Evolutionary conservation across 164 flowering plant species (phyloP), one percentile per base, ranked within the genome.

Genomic region (Houttuynia cordata): DNA sequence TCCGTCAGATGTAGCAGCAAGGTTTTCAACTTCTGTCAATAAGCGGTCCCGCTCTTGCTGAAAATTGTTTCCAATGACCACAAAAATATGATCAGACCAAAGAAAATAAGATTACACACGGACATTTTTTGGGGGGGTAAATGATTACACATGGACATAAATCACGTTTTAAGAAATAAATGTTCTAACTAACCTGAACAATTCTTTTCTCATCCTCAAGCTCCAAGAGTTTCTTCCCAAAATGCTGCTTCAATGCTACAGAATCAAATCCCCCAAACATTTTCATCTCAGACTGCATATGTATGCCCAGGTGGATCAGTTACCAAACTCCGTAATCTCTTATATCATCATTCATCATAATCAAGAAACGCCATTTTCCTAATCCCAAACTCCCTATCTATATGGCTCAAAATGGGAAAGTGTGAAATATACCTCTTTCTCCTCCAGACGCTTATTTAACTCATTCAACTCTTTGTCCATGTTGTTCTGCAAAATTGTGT

Each of bases 391-490:
- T n/a, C n/a, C n/a, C n/a, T n/a, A n/a, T n/a, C n/a, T n/a, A n/a
- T n/a, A n/a, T n/a, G n/a, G n/a, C n/a, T n/a, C n/a, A n/a, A n/a
- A n/a, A n/a, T n/a, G n/a, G n/a, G 60, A 57, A 39, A 57, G 13
- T 25, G 21, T 20, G 52, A 24, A 30, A 15, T 17, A 24, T 62
- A 91, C 97, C 96, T 94, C 96, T 73, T 94, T 94, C 70, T 87
- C 82, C 77, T 85, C 90, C 56, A 94, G 73, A 56, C 90, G 93
- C 59, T 74, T 83, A 71, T 94, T 88, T 64, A 94, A 70, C 71
- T 94, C 96, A 70, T 79, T 73, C 67, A 94, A 61, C 72, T 94
- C 96, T 70, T 86, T 91, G 76, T 91, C 99, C 99, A 94, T 85
- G 4, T 79, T 74, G 69, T 83, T 81, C 63, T 91, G 97, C 45